Evolutionary conservation across 1,139 yeast genomes (phyloP).

Genomic region (Yamadazyma diospyri): DNA sequence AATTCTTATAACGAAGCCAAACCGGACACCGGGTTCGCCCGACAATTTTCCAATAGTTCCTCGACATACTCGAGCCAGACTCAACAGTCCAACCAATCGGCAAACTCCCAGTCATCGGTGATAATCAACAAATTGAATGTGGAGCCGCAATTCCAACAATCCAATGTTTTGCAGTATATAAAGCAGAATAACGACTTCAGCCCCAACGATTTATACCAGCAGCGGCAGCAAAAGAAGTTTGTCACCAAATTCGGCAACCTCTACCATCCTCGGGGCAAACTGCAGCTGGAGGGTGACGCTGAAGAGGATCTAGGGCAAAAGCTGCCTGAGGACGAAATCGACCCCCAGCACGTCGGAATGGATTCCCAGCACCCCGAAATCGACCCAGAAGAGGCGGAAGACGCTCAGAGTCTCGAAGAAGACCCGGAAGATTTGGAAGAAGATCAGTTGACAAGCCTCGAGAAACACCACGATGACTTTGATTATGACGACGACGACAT

Average conservation of each 20-base stretch:
- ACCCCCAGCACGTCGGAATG: background rate
- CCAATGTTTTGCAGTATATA: conserved; percentile 14
- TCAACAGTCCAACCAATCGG: conserved; percentile 1
- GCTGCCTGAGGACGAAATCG: too few species aligned
- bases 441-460: background rate
- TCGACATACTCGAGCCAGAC: conserved; percentile 13
- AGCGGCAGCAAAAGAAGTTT: conserved; percentile 30
- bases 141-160: conserved; percentile 1
- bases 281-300: background rate
- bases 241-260: conserved; percentile 29
- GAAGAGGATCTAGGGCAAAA: background rate
- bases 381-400: background rate
- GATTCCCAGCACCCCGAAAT: background rate
- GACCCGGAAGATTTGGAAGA: background rate
- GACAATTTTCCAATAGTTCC: conserved; percentile 18
- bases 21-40: too few species aligned
- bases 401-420: background rate
- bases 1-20: too few species aligned
- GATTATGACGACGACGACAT: conserved; percentile 18
- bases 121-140: conserved; percentile 3
- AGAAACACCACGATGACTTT: conserved; percentile 1
- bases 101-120: conserved; percentile 7
- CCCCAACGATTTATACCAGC: conserved; percentile 35
- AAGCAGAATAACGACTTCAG: conserved; percentile 20
- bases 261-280: conserved; percentile 16